Percentiles rank a stretch among this genome's conserved stretches.
These are phyloP conservation scores for Eudorina sp. DNA, from an alignment of 139 green algal species.

Conservation along the genomic window DNA sequence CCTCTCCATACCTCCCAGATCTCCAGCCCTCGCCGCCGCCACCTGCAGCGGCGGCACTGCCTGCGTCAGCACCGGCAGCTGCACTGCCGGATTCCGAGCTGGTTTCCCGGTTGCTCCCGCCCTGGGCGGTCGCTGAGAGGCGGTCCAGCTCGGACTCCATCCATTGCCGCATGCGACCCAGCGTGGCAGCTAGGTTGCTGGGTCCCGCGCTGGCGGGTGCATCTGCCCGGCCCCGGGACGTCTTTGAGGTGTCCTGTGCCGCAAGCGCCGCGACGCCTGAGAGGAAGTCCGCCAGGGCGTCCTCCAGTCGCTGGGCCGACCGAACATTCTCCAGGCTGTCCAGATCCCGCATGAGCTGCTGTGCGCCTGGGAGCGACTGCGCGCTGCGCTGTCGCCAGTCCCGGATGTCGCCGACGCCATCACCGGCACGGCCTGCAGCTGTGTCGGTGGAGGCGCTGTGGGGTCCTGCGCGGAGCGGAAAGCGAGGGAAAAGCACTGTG, in stretches of 20 bases:
- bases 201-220: no score
- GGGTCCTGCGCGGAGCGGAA: no score
- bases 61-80: background rate
- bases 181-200: background rate
- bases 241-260: no score
- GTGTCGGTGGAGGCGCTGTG: no score
- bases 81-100: background rate
- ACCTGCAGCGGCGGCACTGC: background rate
- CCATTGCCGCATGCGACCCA: background rate
- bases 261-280: background rate
- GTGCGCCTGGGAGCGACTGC: background rate
- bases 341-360: background rate
- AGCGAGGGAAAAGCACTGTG: no score
- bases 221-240: no score
- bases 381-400: background rate
- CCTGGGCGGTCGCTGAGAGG: background rate
- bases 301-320: conserved; percentile 38
- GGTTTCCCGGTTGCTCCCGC: background rate
- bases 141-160: background rate
- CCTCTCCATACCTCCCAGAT: background rate
- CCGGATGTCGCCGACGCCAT: no score
- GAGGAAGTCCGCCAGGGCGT: conserved; percentile 11
- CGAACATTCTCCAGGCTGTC: conserved; percentile 24
- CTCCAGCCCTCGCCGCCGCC: background rate
- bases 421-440: no score